Evolutionary conservation across 352 stramenopile species (phyloP), one percentile per base, ranked within the genome.

Genomic region (Phytophthora litchii): DNA sequence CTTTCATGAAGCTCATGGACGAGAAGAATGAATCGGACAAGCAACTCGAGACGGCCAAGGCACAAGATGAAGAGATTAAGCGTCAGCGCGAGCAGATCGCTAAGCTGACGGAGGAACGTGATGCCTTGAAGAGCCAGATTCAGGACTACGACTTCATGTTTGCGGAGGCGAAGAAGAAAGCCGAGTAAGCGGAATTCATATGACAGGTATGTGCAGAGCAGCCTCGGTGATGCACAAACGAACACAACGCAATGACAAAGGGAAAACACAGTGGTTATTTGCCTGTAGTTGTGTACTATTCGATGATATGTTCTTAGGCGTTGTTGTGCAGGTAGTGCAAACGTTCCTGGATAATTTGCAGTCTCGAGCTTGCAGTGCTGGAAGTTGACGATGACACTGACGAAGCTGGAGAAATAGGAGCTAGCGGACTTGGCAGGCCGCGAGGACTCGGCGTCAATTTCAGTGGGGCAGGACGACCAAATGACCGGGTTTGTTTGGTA

Each of bases 111-210:
- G 71, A 63, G 7, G 85, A 94, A 32, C 64, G 83, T 45, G 85
- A 92, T 48, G 61, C 83, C 14, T 70, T 94, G 45, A 89, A 86
- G 78, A 78, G 38, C 40, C 85, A 94, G 62, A 83, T 94, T 44
- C 83, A 94, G 52, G 85, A 94, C 64, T 94, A 94, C 60, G 85
- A 94, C 68, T 94, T 94, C 52, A 94, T 94, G 85, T 94, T 94
- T 71, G 75, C 85, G 5, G 85, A 94, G 13, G 85, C 83, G 36
- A 91, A 91, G 73, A 94, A 94, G 72, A 94, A 94, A 52, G 83
- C 83, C 1, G 74, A 89, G 40, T 94, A 86, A 80, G 38, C 11
- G 9, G 8, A 43, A 42, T 16, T 44, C 12, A 59, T 37, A 56
- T 4, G 16, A 34, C 35, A 41, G 20, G 17, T n/a, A 35, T 19